Percentiles rank a stretch among this genome's conserved stretches.
phyloP scores from a whole-genome alignment of 2,329 filamentous ascomycete genomes.

The Xylariaceae sp. region DNA sequence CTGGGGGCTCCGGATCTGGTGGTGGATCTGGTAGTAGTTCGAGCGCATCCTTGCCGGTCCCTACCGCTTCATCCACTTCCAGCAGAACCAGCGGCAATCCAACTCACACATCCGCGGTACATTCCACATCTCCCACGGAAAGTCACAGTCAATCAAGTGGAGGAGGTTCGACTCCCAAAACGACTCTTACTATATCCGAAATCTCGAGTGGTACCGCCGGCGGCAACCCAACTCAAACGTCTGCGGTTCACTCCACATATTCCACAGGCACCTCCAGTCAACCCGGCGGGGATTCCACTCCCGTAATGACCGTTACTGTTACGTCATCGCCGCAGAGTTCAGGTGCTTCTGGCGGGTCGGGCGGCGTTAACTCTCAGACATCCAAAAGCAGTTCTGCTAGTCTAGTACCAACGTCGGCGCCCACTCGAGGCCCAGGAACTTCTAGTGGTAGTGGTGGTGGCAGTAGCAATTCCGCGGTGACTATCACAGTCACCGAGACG shows the following conservation, averaged over 20 bases:
- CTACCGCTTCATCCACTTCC: constrained; percentile 9
- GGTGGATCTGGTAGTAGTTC: constrained; percentile 14
- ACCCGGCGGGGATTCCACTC: constrained; percentile 21
- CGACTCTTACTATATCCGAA: constrained; percentile 17
- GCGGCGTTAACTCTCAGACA: constrained; percentile 10
- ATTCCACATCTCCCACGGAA: constrained; percentile 22
- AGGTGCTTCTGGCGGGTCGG: not conserved
- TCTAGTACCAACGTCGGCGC: constrained; percentile 1
- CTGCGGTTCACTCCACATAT: constrained; percentile 14
- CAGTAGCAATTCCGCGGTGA: constrained; percentile 10
- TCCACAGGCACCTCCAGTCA: constrained; percentile 25
- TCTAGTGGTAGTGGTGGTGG: constrained; percentile 4
- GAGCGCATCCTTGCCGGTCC: constrained; percentile 10
- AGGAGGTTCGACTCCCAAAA: constrained; percentile 18
- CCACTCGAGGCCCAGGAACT: constrained; percentile 5
- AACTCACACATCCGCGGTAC: constrained; percentile 13
- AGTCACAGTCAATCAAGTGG: constrained; percentile 25
- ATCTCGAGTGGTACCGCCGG: constrained; percentile 9
- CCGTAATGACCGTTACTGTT: constrained; percentile 20
- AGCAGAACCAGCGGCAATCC: constrained; percentile 11
- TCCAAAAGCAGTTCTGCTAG: constrained; percentile 13
- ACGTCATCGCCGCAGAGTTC: constrained; percentile 8
- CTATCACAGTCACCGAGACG: constrained; percentile 31
- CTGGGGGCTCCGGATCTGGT: constrained; percentile 6
- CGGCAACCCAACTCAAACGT: constrained; percentile 14